Percentiles rank a stretch among this genome's conserved stretches.
Conservation (phyloP, 2,329 filamentous ascomycete species). For the Sclerotinia spermophila region DNA sequence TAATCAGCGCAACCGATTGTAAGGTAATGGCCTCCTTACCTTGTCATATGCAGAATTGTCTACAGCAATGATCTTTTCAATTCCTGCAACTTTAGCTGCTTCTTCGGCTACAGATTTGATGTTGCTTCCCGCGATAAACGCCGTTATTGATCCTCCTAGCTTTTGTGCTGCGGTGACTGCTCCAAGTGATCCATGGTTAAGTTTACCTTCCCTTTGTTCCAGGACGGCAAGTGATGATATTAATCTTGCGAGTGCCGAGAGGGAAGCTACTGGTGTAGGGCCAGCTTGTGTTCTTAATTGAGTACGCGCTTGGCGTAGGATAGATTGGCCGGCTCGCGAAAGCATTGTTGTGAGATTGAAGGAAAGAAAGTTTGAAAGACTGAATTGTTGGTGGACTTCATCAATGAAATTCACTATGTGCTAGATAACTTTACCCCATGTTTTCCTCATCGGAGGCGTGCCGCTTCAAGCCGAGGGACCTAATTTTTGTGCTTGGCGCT, state of each 20-base stretch:
- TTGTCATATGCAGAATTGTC: constrained; percentile 91
- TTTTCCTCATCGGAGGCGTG: constrained; percentile 10
- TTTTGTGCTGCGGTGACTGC: constrained; percentile 83
- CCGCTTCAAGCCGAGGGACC: constrained; percentile 17
- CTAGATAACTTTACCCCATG: constrained; percentile 12
- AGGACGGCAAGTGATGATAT: constrained; percentile 87
- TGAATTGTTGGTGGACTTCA: constrained; percentile 17
- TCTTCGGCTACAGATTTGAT: constrained; percentile 74
- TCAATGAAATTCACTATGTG: not conserved
- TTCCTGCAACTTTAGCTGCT: constrained; percentile 81
- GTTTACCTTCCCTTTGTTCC: constrained; percentile 86
- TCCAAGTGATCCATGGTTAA: constrained; percentile 77
- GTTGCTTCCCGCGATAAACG: constrained; percentile 78
- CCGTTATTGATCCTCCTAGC: constrained; percentile 80
- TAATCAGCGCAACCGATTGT: not conserved
- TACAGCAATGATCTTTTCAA: constrained; percentile 87
- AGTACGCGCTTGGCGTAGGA: constrained; percentile 34
- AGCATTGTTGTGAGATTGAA: constrained; percentile 32
- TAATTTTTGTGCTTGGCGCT: not conserved
- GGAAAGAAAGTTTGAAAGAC: constrained; percentile 13
- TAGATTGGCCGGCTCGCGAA: constrained; percentile 32
- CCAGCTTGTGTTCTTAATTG: constrained; percentile 42
- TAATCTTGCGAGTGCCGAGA: constrained; percentile 61
- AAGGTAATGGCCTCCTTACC: constrained; percentile 45
- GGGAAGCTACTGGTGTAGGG: constrained; percentile 39